A percentile compares a stretch with the other conserved stretches of the same genome.
Conservation (phyloP, 345 rosid species). For the Conringia planisiliqua region DNA sequence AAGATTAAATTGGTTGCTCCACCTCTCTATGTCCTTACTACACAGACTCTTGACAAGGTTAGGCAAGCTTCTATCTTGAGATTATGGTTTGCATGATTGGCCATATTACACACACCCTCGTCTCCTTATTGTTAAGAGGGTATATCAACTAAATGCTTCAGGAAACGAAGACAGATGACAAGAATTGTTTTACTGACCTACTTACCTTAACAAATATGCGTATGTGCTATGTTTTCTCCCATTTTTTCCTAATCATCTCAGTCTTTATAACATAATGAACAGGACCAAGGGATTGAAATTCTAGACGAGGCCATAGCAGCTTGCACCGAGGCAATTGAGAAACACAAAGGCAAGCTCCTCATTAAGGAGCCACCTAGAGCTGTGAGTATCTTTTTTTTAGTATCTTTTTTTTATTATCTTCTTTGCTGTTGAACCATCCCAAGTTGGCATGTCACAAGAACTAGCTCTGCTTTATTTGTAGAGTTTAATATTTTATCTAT, state of each 20-base stretch:
- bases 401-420: not conserved
- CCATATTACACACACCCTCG: not conserved
- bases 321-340: constrained; percentile 74
- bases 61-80: constrained; percentile 11
- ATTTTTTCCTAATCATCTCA: not conserved
- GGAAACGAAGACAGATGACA: not conserved
- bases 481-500: not conserved
- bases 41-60: constrained; percentile 98
- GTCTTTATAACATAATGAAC: constrained; percentile 8
- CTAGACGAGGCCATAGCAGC: constrained; percentile 73
- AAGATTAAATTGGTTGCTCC: constrained; percentile 96
- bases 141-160: not conserved
- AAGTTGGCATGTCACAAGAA: constrained; percentile 15
- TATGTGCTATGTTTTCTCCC: not conserved
- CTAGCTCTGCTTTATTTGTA: not conserved
- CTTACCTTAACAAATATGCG: too few relatives aligned
- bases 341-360: constrained; percentile 81
- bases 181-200: not conserved
- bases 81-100: not conserved
- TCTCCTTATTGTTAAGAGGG: not conserved
- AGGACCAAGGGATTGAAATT: constrained; percentile 94
- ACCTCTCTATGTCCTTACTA: constrained; percentile 94
- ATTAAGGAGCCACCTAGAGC: constrained; percentile 95
- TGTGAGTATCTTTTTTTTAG: constrained; percentile 48
- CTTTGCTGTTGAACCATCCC: not conserved